phyloP scores from a whole-genome alignment of 1,284 basidiomycete species.

The Ustilago xerochloae region DNA sequence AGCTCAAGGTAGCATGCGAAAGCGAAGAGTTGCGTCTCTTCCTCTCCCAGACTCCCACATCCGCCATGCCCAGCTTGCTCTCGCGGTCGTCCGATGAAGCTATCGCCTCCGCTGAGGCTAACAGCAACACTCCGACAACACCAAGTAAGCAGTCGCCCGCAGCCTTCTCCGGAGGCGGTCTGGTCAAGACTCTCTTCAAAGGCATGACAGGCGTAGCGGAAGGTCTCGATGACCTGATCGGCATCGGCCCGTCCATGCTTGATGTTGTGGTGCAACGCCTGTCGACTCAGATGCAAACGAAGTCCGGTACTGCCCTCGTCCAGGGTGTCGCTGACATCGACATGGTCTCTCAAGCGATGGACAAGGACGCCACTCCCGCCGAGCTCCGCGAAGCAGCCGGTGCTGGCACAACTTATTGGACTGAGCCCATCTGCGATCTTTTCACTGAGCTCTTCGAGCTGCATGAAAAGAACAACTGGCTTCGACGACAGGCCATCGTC shows the following conservation, averaged over 20 bases:
- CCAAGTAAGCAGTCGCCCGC: conserved; percentile 12
- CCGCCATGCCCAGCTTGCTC: conserved; percentile 8
- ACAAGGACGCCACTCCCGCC: conserved; percentile 68
- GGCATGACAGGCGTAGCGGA: conserved; percentile 57
- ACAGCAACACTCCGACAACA: not conserved
- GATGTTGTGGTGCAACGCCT: conserved; percentile 53
- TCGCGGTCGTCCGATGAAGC: conserved; percentile 3
- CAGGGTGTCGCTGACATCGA: conserved; percentile 50
- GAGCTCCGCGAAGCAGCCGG: conserved; percentile 79
- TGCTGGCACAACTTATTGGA: conserved; percentile 83
- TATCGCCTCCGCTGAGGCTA: not conserved
- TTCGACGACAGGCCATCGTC: conserved; percentile 93
- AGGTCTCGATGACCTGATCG: conserved; percentile 57
- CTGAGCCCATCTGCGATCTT: conserved; percentile 91
- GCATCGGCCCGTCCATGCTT: conserved; percentile 58
- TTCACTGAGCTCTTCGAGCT: conserved; percentile 92
- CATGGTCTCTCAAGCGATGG: conserved; percentile 53
- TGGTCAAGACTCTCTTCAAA: conserved; percentile 53
- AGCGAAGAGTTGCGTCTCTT: conserved; percentile 85
- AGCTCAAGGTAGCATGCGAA: conserved; percentile 69
- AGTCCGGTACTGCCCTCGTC: conserved; percentile 22
- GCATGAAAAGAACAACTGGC: conserved; percentile 93
- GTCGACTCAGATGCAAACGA: conserved; percentile 55
- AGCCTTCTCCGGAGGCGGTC: conserved; percentile 28
- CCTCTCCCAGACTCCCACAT: conserved; percentile 73